Percentiles rank a stretch among this genome's conserved stretches.
These are phyloP conservation scores for Aspergillus udagawae DNA, from an alignment of 2,329 filamentous ascomycete species.

Conservation along the genomic window DNA sequence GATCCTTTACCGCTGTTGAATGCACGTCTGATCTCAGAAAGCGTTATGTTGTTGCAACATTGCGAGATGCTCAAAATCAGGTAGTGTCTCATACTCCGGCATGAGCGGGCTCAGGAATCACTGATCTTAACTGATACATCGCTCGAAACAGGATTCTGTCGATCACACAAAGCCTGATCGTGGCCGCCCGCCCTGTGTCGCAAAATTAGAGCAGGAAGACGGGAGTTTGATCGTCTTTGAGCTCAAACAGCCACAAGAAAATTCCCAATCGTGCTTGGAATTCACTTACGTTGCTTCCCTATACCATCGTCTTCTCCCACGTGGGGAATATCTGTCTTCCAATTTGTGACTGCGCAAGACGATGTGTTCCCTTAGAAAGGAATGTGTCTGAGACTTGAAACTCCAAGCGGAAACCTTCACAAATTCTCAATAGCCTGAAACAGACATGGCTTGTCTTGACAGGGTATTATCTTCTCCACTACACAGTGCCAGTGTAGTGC, in stretches of 20 bases:
- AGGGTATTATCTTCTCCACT: too few species aligned
- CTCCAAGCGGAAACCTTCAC: background rate
- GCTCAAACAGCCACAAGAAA: background rate
- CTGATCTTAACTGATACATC: background rate
- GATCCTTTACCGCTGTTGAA: background rate
- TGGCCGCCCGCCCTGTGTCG: background rate
- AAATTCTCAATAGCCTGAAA: background rate
- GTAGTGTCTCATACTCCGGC: background rate
- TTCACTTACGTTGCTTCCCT: background rate
- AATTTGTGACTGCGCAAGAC: background rate
- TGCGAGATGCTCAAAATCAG: background rate
- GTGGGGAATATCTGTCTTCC: background rate
- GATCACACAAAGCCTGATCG: background rate
- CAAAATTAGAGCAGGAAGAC: background rate
- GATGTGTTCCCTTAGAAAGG: background rate
- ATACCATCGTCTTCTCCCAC: background rate
- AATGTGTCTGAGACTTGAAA: background rate
- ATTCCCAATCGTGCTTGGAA: background rate
- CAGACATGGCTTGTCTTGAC: too few species aligned
- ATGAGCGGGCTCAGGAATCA: background rate
- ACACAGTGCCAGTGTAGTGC: too few species aligned
- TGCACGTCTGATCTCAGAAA: background rate
- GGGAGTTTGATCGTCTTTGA: background rate
- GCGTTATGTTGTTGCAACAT: background rate
- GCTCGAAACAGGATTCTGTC: background rate